Percentiles rank a stretch among this genome's conserved stretches.
Evolutionary conservation across 2,329 filamentous ascomycete genomes (phyloP).

Genomic region (Tolypocladium nubicola): DNA sequence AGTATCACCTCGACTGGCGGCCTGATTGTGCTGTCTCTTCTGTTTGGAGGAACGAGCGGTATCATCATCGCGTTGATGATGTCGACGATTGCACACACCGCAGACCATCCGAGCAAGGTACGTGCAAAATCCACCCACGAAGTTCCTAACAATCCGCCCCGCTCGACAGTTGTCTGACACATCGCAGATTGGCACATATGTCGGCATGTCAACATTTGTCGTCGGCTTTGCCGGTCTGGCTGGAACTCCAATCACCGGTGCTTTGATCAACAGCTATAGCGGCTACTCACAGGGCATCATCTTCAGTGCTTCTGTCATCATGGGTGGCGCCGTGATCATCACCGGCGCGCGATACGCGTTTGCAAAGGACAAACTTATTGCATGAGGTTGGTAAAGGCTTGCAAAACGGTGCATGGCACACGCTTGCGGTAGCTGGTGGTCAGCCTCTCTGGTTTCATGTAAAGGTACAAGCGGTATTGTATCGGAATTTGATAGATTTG

Average conservation of each 20-base stretch:
- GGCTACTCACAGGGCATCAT: background rate
- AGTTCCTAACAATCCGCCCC: background rate
- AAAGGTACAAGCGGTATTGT: background rate
- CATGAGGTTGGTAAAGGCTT: background rate
- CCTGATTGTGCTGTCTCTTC: background rate
- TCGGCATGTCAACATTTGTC: background rate
- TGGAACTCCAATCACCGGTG: background rate
- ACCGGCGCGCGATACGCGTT: background rate
- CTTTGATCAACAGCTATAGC: background rate
- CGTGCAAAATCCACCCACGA: background rate
- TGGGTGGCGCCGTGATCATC: background rate
- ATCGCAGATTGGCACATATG: background rate
- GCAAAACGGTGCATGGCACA: background rate
- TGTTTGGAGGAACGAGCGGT: background rate
- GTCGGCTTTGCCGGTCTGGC: background rate
- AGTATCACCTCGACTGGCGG: background rate
- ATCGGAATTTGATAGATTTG: background rate
- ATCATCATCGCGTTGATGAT: background rate
- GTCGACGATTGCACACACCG: background rate
- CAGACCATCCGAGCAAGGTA: background rate
- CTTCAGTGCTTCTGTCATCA: background rate
- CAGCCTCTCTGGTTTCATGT: background rate
- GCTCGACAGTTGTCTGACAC: background rate
- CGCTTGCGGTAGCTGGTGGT: too few species aligned
- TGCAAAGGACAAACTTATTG: background rate